phyloP scores from a whole-genome alignment of 2,329 filamentous ascomycete species.

The Alternaria tenuissima region DNA sequence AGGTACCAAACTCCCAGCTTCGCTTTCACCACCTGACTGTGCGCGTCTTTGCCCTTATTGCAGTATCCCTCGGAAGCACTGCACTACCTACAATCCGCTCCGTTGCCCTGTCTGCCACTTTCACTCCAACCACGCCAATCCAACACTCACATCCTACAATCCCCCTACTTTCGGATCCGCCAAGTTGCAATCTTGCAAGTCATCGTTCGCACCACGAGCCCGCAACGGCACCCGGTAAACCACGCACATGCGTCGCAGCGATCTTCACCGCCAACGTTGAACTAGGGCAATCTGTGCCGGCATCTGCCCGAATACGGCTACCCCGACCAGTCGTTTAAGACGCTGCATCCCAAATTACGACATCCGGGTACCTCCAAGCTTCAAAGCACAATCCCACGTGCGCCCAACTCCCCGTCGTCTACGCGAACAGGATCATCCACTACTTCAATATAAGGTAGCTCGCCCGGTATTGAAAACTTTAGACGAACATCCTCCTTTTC shows the following conservation, averaged over 20 bases:
- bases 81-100: neutral
- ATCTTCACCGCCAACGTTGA: slow-evolving; percentile 21
- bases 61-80: neutral
- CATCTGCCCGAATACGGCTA: slow-evolving; percentile 16
- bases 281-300: slow-evolving; percentile 10
- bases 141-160: neutral
- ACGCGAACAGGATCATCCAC: slow-evolving; percentile 18
- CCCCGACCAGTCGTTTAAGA: slow-evolving; percentile 15
- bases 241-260: slow-evolving; percentile 15
- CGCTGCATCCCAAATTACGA: slow-evolving; percentile 14
- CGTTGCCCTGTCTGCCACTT: neutral
- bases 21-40: neutral
- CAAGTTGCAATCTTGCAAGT: slow-evolving; percentile 28
- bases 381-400: slow-evolving; percentile 15
- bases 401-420: slow-evolving; percentile 9
- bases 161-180: slow-evolving; percentile 8
- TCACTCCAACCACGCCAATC: neutral
- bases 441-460: slow-evolving; percentile 16
- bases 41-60: neutral
- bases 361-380: slow-evolving; percentile 9
- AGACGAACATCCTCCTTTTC: slow-evolving; percentile 3
- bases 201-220: slow-evolving; percentile 10
- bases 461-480: slow-evolving; percentile 9
- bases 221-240: slow-evolving; percentile 7
- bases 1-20: slow-evolving; percentile 16